Evolutionary conservation across 2,329 filamentous ascomycete genomes (phyloP).

Genomic region (Cladobotryum protrusum): DNA sequence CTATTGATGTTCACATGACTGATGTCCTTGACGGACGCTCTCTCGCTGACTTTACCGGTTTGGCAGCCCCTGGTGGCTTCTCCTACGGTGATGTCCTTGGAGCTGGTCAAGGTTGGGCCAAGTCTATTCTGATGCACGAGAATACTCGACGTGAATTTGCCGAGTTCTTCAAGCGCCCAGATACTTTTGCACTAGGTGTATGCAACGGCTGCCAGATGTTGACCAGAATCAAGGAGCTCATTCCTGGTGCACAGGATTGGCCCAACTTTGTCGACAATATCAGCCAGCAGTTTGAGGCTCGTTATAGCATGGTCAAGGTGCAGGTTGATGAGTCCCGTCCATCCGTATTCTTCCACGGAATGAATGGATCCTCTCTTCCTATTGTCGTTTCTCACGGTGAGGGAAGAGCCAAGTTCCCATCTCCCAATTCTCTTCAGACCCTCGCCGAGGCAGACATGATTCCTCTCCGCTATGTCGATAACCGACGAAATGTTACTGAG

Average conservation of each 20-base stretch:
- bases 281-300: conserved; percentile 84
- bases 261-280: conserved; percentile 80
- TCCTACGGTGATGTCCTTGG: conserved; percentile 82
- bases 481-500: conserved; percentile 66
- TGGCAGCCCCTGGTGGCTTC: conserved; percentile 95
- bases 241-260: conserved; percentile 79
- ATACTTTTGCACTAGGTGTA: conserved; percentile 89
- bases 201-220: conserved; percentile 99
- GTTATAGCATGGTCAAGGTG: conserved; percentile 76
- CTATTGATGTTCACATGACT: conserved; percentile 94
- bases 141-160: conserved; percentile 71
- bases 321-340: conserved; percentile 51
- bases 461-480: conserved; percentile 80
- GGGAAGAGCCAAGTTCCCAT: conserved; percentile 68
- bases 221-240: conserved; percentile 68
- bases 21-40: conserved; percentile 78
- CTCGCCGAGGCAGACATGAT: conserved; percentile 64
- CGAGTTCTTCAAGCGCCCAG: conserved; percentile 75
- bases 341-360: conserved; percentile 85
- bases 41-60: conserved; percentile 74
- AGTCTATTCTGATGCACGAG: conserved; percentile 81
- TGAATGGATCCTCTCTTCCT: conserved; percentile 74
- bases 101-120: conserved; percentile 95
- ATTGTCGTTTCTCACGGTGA: conserved; percentile 90
- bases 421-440: conserved; percentile 42